Base-by-base conservation (phyloP, 768 basidiomycete genomes). In the Gelatoporia subvermispora region DNA sequence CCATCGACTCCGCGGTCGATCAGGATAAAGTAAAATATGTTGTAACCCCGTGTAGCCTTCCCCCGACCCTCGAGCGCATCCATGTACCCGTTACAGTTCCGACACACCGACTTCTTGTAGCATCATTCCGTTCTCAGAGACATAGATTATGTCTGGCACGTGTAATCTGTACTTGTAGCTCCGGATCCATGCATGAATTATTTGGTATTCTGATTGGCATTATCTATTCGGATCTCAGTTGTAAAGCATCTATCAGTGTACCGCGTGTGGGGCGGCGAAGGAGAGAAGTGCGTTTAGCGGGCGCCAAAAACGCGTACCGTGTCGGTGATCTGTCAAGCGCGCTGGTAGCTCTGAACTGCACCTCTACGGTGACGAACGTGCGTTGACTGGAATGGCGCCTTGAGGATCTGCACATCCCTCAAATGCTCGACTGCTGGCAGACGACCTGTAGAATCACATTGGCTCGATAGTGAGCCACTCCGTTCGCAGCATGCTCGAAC, bases 1-100 rank as follows among this genome's bases (percentile, higher is more conserved):
- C 68, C 72, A 43, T 64, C 65, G 31, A 45, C 62, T 34, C 43
- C 51, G 31, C 58, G 65, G 11, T 57, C 68, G 44, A 78, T 79
- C 64, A 70, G 62, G 55, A 79, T 75, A 50, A 68, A 69, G 56
- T 76, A 60, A 67, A 36, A 36, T n/a, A 37, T 16, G 44, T 47
- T 18, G 42, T 41, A 46, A 36, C 43, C 40, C 45, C 44, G 37
- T 25, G 43, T 45, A 40, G 34, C 3, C 36, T 41, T 25, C 35
- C 31, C 43, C 21, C 41, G 21, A 31, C 35, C 43, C 17, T 45
- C 34, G 10, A 13, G 28, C 28, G 13, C 28, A 31, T 31, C 13
- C 7, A 31, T 20, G 40, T 37, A 40, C 18, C 39, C 46, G 37
- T 48, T 51, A n/a, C 48, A 38, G 31, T 41, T 44, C 35, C 36